Evolutionary conservation across 345 rosid genomes (phyloP).

Genomic region (Viola odorata): DNA sequence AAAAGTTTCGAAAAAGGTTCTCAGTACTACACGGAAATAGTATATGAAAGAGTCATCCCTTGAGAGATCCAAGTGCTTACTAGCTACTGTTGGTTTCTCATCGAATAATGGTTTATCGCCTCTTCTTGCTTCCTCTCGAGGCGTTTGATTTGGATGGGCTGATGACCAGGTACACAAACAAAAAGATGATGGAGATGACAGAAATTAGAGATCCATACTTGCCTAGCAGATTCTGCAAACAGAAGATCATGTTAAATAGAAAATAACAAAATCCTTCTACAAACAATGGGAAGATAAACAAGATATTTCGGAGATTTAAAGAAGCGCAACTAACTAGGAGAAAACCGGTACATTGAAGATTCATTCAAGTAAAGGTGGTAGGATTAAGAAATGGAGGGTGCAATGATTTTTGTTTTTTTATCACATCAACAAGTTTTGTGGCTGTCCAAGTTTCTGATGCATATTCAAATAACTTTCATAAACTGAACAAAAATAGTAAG

Average conservation of each 20-base stretch:
- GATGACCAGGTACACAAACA: slow-evolving; percentile 61
- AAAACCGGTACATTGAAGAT: too few relatives aligned
- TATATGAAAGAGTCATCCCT: slow-evolving; percentile 1
- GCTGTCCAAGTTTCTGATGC: neutral
- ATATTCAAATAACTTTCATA: neutral
- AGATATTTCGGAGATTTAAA: too few relatives aligned
- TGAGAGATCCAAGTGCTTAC: neutral
- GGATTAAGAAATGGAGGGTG: neutral
- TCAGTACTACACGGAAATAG: neutral
- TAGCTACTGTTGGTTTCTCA: neutral
- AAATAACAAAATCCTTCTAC: neutral
- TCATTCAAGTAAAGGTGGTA: too few relatives aligned
- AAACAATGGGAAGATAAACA: too few relatives aligned
- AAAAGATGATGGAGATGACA: slow-evolving; percentile 60
- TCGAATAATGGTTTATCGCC: slow-evolving; percentile 34
- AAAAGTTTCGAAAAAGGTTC: slow-evolving; percentile 1
- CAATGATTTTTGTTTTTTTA: neutral
- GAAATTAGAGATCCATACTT: slow-evolving; percentile 85
- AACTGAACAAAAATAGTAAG: neutral
- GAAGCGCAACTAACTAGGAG: too few relatives aligned
- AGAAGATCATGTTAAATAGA: neutral
- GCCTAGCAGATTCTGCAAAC: slow-evolving; percentile 70
- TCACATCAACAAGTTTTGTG: neutral
- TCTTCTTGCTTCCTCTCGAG: slow-evolving; percentile 80
- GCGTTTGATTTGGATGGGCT: slow-evolving; percentile 64